These are phyloP conservation scores for Cryoendolithus antarcticus DNA, from an alignment of 2,329 filamentous ascomycete genomes.

Conservation along the genomic window DNA sequence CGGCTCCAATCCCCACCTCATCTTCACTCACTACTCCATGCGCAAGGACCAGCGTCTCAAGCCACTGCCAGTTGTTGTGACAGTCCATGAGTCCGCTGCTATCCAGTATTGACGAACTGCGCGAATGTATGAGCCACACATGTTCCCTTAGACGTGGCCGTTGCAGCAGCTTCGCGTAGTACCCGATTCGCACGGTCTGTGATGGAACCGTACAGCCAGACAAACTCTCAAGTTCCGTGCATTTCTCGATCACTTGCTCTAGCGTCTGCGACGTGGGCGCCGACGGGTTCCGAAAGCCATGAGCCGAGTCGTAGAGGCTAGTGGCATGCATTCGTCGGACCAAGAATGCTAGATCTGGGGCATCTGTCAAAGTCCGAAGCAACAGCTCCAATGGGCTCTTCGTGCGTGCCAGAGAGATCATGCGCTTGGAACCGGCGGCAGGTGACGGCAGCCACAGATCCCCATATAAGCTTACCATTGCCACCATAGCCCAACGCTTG, in stretches of 20 bases:
- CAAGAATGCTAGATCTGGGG: constrained; percentile 36
- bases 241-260: constrained; percentile 45
- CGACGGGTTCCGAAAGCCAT: constrained; percentile 11
- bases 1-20: constrained; percentile 41
- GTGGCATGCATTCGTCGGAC: constrained; percentile 41
- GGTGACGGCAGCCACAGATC: constrained; percentile 17
- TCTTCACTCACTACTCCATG: constrained; percentile 22
- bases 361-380: constrained; percentile 41
- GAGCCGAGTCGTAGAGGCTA: constrained; percentile 31
- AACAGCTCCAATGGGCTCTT: constrained; percentile 42
- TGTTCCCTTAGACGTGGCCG: constrained; percentile 42
- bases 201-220: constrained; percentile 39
- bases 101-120: constrained; percentile 29
- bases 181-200: constrained; percentile 4
- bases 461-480: constrained; percentile 38
- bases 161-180: constrained; percentile 30
- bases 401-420: constrained; percentile 19
- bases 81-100: constrained; percentile 42
- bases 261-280: constrained; percentile 25
- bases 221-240: constrained; percentile 44
- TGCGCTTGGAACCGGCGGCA: constrained; percentile 23
- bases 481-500: constrained; percentile 43
- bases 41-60: constrained; percentile 43
- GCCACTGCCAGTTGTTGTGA: constrained; percentile 36
- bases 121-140: constrained; percentile 38